A percentile compares a stretch with the other conserved stretches of the same genome.
phyloP scores from a whole-genome alignment of 345 rosid species.

The Euphorbia pulcherrima region DNA sequence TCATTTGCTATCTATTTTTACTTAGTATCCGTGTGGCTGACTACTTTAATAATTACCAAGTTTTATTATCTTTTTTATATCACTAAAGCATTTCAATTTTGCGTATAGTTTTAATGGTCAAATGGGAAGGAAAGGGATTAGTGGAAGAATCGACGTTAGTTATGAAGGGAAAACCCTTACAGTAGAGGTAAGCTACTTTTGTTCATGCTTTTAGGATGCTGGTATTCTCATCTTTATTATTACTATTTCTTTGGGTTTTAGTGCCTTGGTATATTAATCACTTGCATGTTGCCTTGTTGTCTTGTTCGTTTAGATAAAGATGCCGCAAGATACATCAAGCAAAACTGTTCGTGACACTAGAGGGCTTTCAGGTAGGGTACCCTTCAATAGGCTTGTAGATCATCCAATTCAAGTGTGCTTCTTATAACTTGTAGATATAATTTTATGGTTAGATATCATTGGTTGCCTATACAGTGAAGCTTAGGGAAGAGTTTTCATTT shows the following conservation, averaged over 20 bases:
- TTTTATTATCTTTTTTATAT: neutral
- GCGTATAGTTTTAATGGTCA: constrained; percentile 66
- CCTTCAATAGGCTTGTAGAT: neutral
- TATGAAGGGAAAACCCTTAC: constrained; percentile 70
- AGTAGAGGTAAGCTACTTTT: constrained; percentile 55
- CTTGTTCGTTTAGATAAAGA: constrained; percentile 58
- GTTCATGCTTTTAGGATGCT: neutral
- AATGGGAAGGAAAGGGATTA: constrained; percentile 81
- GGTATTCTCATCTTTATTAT: constrained; percentile 1
- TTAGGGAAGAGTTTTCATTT: neutral
- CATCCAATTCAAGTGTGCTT: neutral
- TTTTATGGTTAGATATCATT: neutral
- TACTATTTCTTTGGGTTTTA: constrained; percentile 1
- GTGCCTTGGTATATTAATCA: neutral
- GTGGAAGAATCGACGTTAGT: constrained; percentile 69
- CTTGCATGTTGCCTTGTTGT: neutral
- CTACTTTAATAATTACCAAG: constrained; percentile 1
- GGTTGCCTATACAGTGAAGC: neutral
- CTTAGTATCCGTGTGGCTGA: neutral
- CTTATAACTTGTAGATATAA: neutral
- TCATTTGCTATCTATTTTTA: neutral
- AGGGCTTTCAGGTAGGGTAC: constrained; percentile 80
- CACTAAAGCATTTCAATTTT: constrained; percentile 16
- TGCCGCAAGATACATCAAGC: constrained; percentile 96
- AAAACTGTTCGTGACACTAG: constrained; percentile 71